These are phyloP conservation scores for Talinum fruticosum DNA, from an alignment of 148 eudicot genomes.

Conservation along the genomic window DNA sequence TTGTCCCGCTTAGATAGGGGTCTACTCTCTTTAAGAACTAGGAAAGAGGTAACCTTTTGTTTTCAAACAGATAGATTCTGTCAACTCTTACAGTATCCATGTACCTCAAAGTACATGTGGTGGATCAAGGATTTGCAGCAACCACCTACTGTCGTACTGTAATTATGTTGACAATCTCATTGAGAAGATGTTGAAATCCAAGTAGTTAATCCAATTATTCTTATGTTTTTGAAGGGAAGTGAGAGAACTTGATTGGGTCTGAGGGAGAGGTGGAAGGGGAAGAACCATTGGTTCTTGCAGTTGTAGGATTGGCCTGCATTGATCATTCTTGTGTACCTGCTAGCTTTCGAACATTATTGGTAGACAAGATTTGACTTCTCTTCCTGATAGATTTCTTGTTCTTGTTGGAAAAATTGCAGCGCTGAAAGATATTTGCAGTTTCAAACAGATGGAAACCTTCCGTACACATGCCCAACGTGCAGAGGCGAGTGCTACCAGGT, in stretches of 20 bases:
- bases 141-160: not conserved
- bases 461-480: slow-evolving; percentile 86
- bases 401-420: slow-evolving; percentile 37
- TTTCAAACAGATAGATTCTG: not conserved
- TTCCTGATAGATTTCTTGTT: not conserved
- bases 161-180: not conserved
- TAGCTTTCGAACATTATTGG: not conserved
- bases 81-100: not conserved
- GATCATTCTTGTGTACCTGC: not conserved
- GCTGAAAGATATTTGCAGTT: slow-evolving; percentile 84
- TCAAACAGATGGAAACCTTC: slow-evolving; percentile 89
- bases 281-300: not conserved
- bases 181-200: not conserved
- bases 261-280: not conserved
- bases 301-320: not conserved
- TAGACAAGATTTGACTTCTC: not conserved
- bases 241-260: not conserved
- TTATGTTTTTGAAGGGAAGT: too few species aligned
- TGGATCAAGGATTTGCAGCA: not conserved
- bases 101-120: not conserved
- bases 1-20: not conserved
- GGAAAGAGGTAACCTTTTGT: not conserved
- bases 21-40: not conserved
- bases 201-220: not conserved
- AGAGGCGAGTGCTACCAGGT: slow-evolving; percentile 97